Percentiles rank a stretch among this genome's conserved stretches.
These are phyloP conservation scores for Microsporum audouinii DNA, from an alignment of 2,329 filamentous ascomycete genomes.

Conservation along the genomic window DNA sequence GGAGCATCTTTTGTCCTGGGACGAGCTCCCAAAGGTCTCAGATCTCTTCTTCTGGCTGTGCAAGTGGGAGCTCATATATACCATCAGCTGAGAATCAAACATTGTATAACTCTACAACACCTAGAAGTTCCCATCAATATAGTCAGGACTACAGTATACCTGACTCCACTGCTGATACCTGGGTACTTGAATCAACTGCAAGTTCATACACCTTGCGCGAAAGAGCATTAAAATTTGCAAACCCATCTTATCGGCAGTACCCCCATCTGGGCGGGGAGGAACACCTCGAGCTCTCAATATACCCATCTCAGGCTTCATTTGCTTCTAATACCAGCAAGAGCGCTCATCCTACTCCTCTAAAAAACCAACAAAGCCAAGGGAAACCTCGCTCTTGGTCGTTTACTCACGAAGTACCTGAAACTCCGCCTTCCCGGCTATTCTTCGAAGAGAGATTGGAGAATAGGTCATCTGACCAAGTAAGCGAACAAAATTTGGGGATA, in stretches of 20 bases:
- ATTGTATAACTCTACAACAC: neutral
- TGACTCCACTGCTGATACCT: neutral
- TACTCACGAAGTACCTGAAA: neutral
- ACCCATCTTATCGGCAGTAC: neutral
- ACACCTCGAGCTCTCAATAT: neutral
- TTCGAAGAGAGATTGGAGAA: neutral
- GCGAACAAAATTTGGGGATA: neutral
- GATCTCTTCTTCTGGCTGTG: neutral
- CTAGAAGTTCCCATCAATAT: neutral
- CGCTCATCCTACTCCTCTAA: neutral
- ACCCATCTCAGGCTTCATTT: neutral
- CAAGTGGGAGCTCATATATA: neutral
- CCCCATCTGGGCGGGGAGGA: neutral
- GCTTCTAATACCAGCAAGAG: neutral
- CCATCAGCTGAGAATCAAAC: neutral
- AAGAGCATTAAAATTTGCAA: neutral
- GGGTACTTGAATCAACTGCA: neutral
- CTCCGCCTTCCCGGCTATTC: neutral
- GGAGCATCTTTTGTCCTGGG: slow-evolving; percentile 8
- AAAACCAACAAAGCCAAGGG: neutral
- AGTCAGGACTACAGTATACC: neutral
- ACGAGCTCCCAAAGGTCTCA: slow-evolving; percentile 5
- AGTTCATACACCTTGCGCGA: neutral
- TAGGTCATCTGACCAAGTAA: neutral
- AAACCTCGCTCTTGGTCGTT: neutral